Conservation (phyloP, 805 yeast species). For the Suhomyces canberraensis region DNA sequence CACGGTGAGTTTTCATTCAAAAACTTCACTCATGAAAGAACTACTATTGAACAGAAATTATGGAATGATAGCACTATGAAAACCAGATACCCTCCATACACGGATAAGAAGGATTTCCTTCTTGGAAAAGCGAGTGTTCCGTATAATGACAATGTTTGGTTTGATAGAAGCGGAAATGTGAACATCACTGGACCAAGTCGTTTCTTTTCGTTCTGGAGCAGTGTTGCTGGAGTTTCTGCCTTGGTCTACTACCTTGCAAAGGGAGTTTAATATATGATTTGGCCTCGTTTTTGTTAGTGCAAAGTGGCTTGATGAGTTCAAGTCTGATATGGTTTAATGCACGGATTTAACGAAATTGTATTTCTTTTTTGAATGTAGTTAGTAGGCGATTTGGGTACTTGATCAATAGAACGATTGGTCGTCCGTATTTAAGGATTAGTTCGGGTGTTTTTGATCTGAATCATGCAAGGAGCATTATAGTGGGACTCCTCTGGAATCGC, state of each 20-base stretch:
- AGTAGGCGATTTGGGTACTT: too few species aligned
- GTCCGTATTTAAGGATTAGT: too few species aligned
- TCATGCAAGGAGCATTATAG: too few species aligned
- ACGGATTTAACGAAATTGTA: too few species aligned
- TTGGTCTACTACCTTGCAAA: slow-evolving; percentile 19
- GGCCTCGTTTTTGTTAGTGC: too few species aligned
- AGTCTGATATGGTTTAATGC: too few species aligned
- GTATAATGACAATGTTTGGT: slow-evolving; percentile 37
- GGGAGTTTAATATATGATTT: slow-evolving; percentile 5
- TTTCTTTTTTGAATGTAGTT: too few species aligned
- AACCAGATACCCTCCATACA: slow-evolving; percentile 68
- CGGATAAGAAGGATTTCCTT: slow-evolving; percentile 29
- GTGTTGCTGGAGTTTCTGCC: slow-evolving; percentile 28
- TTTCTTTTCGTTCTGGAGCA: slow-evolving; percentile 31
- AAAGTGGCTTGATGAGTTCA: too few species aligned
- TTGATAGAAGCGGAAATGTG: slow-evolving; percentile 36
- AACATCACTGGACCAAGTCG: slow-evolving; percentile 29
- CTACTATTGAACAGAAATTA: slow-evolving; percentile 59
- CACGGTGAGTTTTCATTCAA: slow-evolving; percentile 66
- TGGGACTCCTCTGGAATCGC: too few species aligned
- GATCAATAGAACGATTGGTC: too few species aligned
- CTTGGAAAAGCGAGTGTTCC: slow-evolving; percentile 25
- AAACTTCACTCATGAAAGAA: slow-evolving; percentile 74
- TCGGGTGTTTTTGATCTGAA: too few species aligned
- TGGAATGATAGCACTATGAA: slow-evolving; percentile 58